These are phyloP conservation scores for Yarrowia bubula DNA, from an alignment of 805 yeast genomes.

Conservation along the genomic window DNA sequence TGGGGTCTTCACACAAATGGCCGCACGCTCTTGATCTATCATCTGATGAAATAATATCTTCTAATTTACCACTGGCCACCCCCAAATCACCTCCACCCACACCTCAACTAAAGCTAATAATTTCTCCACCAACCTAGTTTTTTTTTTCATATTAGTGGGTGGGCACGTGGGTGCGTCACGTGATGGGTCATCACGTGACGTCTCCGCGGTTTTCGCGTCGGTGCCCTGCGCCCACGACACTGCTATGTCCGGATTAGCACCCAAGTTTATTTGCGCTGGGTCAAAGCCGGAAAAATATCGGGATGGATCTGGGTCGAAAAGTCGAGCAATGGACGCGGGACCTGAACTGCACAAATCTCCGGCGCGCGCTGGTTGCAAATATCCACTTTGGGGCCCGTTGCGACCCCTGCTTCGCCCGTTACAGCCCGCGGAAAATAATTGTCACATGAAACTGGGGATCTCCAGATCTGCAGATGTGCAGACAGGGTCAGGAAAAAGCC, in stretches of 20 bases:
- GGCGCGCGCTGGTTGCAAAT: not conserved
- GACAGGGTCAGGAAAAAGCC: not conserved
- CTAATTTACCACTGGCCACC: too few species aligned
- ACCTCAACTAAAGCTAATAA: too few species aligned
- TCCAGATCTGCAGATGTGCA: conserved; percentile 6
- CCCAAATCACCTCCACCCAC: not conserved
- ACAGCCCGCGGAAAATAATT: not conserved
- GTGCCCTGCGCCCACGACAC: not conserved
- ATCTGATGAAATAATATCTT: too few species aligned
- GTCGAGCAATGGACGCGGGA: not conserved
- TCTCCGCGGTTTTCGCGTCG: too few species aligned
- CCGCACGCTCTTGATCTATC: not conserved
- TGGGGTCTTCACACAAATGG: not conserved
- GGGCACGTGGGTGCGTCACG: not conserved
- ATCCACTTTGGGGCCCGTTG: not conserved
- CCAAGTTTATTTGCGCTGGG: not conserved
- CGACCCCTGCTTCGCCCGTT: conserved; percentile 4
- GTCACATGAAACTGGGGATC: conserved; percentile 16
- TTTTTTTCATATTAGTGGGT: not conserved
- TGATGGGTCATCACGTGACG: not conserved
- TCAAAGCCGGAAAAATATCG: not conserved
- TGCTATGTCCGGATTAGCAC: not conserved
- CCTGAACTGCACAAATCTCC: not conserved
- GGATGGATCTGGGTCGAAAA: not conserved
- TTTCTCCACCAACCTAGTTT: not conserved